Conservation (phyloP, 306 rosid species). For the Mucuna pruriens region DNA sequence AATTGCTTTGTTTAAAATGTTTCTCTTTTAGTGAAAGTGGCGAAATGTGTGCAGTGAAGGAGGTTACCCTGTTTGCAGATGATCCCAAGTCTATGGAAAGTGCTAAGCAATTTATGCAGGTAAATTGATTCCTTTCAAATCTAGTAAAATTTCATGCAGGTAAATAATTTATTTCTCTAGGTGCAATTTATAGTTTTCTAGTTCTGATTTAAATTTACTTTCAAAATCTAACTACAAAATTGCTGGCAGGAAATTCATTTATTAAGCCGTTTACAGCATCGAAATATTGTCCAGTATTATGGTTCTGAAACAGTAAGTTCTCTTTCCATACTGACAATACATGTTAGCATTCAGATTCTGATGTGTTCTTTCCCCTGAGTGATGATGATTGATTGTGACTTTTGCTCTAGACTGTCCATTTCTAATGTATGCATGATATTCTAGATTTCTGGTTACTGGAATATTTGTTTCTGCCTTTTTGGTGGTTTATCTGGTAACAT, state of each 20-base stretch:
- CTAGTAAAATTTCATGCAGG: not conserved
- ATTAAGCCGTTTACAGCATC: constrained; percentile 94
- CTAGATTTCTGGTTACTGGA: constrained; percentile 31
- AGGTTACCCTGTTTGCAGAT: constrained; percentile 95
- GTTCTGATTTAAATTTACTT: constrained; percentile 38
- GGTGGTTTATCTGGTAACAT: constrained; percentile 28
- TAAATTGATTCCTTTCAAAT: constrained; percentile 38
- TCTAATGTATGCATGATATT: constrained; percentile 7
- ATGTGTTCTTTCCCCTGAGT: constrained; percentile 5
- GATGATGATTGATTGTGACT: constrained; percentile 5
- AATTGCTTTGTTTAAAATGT: constrained; percentile 33
- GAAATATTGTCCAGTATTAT: constrained; percentile 94
- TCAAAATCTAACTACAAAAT: constrained; percentile 40
- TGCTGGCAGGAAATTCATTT: constrained; percentile 85
- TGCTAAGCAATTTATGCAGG: constrained; percentile 96
- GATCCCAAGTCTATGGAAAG: constrained; percentile 98
- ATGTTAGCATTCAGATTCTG: constrained; percentile 27
- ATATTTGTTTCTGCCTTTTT: constrained; percentile 13
- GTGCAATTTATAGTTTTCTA: constrained; percentile 34
- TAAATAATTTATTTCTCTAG: constrained; percentile 6
- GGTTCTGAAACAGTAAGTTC: constrained; percentile 88
- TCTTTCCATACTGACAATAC: constrained; percentile 7
- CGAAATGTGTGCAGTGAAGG: constrained; percentile 99
- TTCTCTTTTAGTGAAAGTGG: constrained; percentile 79
- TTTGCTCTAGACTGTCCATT: constrained; percentile 9